Evolutionary conservation across 2,329 filamentous ascomycete species (phyloP), one percentile per base, ranked within the genome.

Genomic region (Albifimbria verrucaria): DNA sequence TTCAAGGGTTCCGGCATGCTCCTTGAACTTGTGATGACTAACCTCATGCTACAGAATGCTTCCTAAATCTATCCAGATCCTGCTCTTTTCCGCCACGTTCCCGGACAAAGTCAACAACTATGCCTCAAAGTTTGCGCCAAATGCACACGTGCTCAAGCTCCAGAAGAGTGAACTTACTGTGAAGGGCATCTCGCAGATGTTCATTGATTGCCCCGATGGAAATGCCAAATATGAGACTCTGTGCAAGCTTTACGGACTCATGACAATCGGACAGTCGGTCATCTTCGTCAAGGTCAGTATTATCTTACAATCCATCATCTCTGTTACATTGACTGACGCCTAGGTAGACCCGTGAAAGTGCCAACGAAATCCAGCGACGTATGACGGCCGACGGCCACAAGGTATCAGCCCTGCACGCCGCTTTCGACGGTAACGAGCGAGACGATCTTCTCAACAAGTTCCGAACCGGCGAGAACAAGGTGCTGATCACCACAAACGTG

Each of bases 401-500:
- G 63, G 91, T 97, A 21, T 92, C 89, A 5, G 92, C 90, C 21
- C 78, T 99, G 56, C 94, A 95, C 61, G 92, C 92, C 67, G 92
- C 88, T 39, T 87, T 93, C 57, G 92, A 97, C 58, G 92, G 92
- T 23, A 75, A 74, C 28, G 87, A 92, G 65, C 89, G 94, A 72
- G 94, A 99, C 65, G 75, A 80, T 1, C 83, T 97, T 56, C 87
- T 99, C 56, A 85, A 93, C 65, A 83, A 89, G 53, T 99, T 99
- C 82, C 87, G 94, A 54, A 82, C 76, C 44, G 93, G 93, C 39
- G 82, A 87, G 54, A 91, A 91, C 65, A 99, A 99, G 77, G 94
- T 99, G 9, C 86, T 99, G 57, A 97, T 99, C 66, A 95, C 94
- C 1, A 99, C 94, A 62, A 99, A 99, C 66, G 92, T 99, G 36